Evolutionary conservation across 192 early-diverging fungal genomes (phyloP).

Genomic region (Mortierella hygrophila): DNA sequence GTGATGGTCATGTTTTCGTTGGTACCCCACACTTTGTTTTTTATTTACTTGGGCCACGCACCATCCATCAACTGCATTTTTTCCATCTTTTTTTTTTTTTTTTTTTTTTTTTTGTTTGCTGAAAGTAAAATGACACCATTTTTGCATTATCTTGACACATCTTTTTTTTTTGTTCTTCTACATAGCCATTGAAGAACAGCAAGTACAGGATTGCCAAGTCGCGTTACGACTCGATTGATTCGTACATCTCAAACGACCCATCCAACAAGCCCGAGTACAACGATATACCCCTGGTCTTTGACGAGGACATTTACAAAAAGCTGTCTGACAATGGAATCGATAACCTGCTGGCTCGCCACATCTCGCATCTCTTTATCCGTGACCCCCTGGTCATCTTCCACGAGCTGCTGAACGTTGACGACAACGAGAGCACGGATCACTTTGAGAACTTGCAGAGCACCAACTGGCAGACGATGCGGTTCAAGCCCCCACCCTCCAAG

Average conservation of each 20-base stretch:
- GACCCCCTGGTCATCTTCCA: slow-evolving; percentile 96
- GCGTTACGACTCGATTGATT: slow-evolving; percentile 95
- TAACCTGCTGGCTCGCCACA: slow-evolving; percentile 88
- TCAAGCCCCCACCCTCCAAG: slow-evolving; percentile 95
- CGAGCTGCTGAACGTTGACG: slow-evolving; percentile 90
- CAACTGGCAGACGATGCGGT: slow-evolving; percentile 99
- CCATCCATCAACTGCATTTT: background rate
- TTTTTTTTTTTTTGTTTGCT: background rate
- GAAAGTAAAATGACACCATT: slow-evolving; percentile 56
- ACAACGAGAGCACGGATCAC: slow-evolving; percentile 89
- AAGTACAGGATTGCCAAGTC: slow-evolving; percentile 94
- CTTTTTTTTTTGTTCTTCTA: slow-evolving; percentile 2
- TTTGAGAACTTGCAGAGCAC: slow-evolving; percentile 99
- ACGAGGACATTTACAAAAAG: slow-evolving; percentile 81
- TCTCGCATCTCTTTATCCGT: slow-evolving; percentile 97
- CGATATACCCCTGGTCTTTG: slow-evolving; percentile 87
- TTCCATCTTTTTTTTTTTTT: background rate
- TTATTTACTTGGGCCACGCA: background rate
- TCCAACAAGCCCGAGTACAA: slow-evolving; percentile 92
- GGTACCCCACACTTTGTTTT: slow-evolving; percentile 1
- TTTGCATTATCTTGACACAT: slow-evolving; percentile 32
- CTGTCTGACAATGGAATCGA: slow-evolving; percentile 87
- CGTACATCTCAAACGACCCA: slow-evolving; percentile 82
- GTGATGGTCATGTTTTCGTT: background rate
- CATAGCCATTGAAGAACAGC: slow-evolving; percentile 75